A percentile compares a stretch with the other conserved stretches of the same genome.
Evolutionary conservation across 441 rosid genomes (phyloP).

Genomic region (Erodium moschatum): DNA sequence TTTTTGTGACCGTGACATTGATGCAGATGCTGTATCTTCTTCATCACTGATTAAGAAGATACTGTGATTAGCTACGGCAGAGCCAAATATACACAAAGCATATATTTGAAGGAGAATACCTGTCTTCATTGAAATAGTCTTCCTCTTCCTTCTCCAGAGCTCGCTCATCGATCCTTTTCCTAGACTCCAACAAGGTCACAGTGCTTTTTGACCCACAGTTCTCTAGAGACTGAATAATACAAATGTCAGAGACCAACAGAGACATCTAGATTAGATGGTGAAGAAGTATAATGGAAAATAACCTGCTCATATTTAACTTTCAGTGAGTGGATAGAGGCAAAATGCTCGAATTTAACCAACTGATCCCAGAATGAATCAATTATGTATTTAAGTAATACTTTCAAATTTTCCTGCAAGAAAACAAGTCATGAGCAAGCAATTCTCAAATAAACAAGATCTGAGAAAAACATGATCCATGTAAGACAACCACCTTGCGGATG

Average conservation of each 20-base stretch:
- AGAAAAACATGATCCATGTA: conserved; percentile 13
- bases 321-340: conserved; percentile 61
- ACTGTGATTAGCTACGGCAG: conserved; percentile 19
- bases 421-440: conserved; percentile 18
- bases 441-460: conserved; percentile 9
- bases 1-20: conserved; percentile 37
- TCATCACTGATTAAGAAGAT: conserved; percentile 57
- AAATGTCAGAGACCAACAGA: conserved; percentile 17
- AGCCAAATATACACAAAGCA: conserved; percentile 7
- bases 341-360: conserved; percentile 63
- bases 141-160: conserved; percentile 94
- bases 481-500: conserved; percentile 68
- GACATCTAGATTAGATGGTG: neutral
- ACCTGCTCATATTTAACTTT: conserved; percentile 93
- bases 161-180: conserved; percentile 75
- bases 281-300: conserved; percentile 23
- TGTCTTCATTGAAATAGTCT: conserved; percentile 92
- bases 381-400: conserved; percentile 60
- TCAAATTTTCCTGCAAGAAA: conserved; percentile 65
- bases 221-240: conserved; percentile 66
- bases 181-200: conserved; percentile 45
- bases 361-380: conserved; percentile 86
- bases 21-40: conserved; percentile 84
- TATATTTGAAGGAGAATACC: conserved; percentile 34
- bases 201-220: conserved; percentile 47